phyloP scores from a whole-genome alignment of 768 basidiomycete genomes.

The Boletus sp. region DNA sequence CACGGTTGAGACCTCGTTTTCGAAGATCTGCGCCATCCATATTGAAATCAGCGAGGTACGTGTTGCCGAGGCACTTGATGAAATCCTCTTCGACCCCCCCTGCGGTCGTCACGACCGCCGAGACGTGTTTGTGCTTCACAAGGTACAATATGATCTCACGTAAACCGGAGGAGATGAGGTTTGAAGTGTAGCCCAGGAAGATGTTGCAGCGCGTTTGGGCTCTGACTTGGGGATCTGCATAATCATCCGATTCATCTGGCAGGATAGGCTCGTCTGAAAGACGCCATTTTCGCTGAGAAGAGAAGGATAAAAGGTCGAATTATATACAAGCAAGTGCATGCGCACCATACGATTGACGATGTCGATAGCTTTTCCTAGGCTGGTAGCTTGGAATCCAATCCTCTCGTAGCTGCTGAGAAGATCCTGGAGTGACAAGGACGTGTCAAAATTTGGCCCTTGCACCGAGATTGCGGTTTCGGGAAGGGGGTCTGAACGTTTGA shows the following conservation, averaged over 20 bases:
- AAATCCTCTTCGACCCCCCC: slow-evolving; percentile 99
- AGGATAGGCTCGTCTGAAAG: slow-evolving; percentile 78
- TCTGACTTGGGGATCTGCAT: slow-evolving; percentile 53
- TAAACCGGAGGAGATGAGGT: slow-evolving; percentile 95
- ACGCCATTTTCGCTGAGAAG: slow-evolving; percentile 74
- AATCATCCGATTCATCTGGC: slow-evolving; percentile 70
- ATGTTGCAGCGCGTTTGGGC: slow-evolving; percentile 76
- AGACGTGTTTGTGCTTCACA: slow-evolving; percentile 88
- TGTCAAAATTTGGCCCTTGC: slow-evolving; percentile 83
- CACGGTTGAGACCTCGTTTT: slow-evolving; percentile 90
- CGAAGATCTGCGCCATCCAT: slow-evolving; percentile 87
- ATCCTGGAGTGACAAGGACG: slow-evolving; percentile 57
- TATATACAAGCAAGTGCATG: background rate
- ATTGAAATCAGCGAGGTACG: slow-evolving; percentile 91
- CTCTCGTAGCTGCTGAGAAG: slow-evolving; percentile 79
- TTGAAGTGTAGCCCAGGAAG: slow-evolving; percentile 98
- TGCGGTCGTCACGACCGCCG: slow-evolving; percentile 92
- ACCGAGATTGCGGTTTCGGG: slow-evolving; percentile 65
- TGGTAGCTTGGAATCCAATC: slow-evolving; percentile 98
- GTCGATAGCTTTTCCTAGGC: slow-evolving; percentile 81
- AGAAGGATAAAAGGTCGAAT: background rate
- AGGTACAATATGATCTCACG: slow-evolving; percentile 90
- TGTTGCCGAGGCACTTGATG: slow-evolving; percentile 97
- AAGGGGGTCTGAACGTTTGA: slow-evolving; percentile 72
- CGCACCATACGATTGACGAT: slow-evolving; percentile 91